phyloP scores from a whole-genome alignment of 805 yeast species.

The Diddensiella transvaalensis region DNA sequence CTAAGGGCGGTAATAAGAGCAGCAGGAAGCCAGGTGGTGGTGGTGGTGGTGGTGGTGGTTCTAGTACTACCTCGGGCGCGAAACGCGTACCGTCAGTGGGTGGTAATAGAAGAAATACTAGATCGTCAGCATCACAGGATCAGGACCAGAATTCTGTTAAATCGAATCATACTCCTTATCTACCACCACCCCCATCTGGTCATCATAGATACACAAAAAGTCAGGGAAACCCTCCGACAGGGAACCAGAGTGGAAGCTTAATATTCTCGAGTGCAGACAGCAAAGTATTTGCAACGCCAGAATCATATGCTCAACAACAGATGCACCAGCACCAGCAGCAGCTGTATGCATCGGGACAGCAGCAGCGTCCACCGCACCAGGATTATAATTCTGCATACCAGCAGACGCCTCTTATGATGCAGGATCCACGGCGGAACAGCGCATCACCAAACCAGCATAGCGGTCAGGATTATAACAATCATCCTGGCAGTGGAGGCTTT shows the following conservation, averaged over 20 bases:
- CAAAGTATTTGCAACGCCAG: neutral
- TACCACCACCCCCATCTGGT: neutral
- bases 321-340: conserved; percentile 13
- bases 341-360: conserved; percentile 8
- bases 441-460: conserved; percentile 1
- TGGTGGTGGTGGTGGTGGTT: neutral
- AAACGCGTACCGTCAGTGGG: neutral
- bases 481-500: neutral
- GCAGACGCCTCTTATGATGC: neutral
- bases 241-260: neutral
- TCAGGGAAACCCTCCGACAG: conserved; percentile 9
- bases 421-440: conserved; percentile 1
- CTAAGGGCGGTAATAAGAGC: too few species aligned
- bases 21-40: too few species aligned
- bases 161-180: neutral
- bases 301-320: neutral
- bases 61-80: neutral
- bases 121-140: neutral
- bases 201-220: conserved; percentile 1
- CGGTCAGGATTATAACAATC: neutral
- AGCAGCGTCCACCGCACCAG: conserved; percentile 3
- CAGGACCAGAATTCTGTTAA: neutral
- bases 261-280: neutral
- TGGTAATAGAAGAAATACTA: too few species aligned
- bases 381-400: conserved; percentile 4